Conservation (phyloP, 305 asterid species). For the Euphrasia arctica region DNA sequence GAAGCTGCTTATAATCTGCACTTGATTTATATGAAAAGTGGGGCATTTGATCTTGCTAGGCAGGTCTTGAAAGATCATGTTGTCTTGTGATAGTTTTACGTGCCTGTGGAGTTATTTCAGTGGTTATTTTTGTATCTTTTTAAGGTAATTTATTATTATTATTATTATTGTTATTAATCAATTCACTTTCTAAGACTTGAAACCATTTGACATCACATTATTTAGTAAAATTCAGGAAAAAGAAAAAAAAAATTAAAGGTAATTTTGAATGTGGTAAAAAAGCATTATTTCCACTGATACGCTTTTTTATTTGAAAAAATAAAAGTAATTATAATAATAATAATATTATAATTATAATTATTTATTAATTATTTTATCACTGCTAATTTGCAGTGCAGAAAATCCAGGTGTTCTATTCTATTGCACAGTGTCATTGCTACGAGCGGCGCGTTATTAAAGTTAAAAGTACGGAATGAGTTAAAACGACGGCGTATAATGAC, state of each 20-base stretch:
- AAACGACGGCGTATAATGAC: background rate
- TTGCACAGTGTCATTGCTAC: background rate
- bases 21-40: constrained; percentile 69
- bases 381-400: background rate
- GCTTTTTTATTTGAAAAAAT: too few species aligned
- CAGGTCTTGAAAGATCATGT: constrained; percentile 69
- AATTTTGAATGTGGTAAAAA: too few species aligned
- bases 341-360: too few species aligned
- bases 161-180: too few species aligned
- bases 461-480: background rate
- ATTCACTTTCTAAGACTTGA: background rate
- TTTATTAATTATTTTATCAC: too few species aligned
- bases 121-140: background rate
- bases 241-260: too few species aligned
- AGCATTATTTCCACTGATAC: too few species aligned
- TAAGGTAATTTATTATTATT: background rate
- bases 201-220: background rate
- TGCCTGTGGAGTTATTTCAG: background rate
- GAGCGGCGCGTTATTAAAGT: background rate
- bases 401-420: background rate
- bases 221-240: too few species aligned
- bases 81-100: constrained; percentile 30
- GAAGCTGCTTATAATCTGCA: constrained; percentile 91
- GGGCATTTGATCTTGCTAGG: constrained; percentile 85
- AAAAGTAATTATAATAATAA: too few species aligned